Conservation (phyloP, 306 rosid species). For the Corylus avellana region DNA sequence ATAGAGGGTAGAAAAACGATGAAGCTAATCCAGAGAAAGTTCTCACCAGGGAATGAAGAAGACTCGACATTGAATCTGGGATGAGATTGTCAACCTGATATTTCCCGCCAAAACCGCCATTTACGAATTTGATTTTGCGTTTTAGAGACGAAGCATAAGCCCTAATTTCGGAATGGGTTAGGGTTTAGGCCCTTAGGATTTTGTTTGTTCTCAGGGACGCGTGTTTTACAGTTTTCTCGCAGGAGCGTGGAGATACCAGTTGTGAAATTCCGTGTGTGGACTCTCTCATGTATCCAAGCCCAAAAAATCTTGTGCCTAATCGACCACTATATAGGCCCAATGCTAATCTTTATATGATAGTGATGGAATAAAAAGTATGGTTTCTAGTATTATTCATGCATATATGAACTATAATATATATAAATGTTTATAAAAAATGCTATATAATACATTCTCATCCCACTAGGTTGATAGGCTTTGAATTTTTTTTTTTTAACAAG, state of each 20-base stretch:
- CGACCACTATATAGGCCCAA: background rate
- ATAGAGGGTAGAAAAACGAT: slow-evolving; percentile 17
- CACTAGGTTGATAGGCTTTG: no score
- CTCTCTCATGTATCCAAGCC: background rate
- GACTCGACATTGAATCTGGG: slow-evolving; percentile 38
- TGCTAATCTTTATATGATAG: background rate
- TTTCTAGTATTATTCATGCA: no score
- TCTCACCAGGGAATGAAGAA: slow-evolving; percentile 50
- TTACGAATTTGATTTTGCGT: slow-evolving; percentile 7
- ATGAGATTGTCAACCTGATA: slow-evolving; percentile 43
- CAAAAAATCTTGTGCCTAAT: background rate
- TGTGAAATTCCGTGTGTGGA: background rate
- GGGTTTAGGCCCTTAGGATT: background rate
- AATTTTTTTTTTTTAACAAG: no score
- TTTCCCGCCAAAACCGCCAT: slow-evolving; percentile 60
- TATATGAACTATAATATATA: no score
- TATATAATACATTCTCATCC: no score
- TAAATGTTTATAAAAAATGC: no score
- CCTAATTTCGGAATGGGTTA: background rate
- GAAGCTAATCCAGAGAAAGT: slow-evolving; percentile 3
- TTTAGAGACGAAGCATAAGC: background rate
- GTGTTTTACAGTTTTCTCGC: background rate
- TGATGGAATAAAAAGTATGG: no score
- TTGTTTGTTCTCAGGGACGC: background rate
- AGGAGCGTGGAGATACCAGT: background rate